phyloP scores from a whole-genome alignment of 139 green algal species.

The Ettlia oleoabundans region DNA sequence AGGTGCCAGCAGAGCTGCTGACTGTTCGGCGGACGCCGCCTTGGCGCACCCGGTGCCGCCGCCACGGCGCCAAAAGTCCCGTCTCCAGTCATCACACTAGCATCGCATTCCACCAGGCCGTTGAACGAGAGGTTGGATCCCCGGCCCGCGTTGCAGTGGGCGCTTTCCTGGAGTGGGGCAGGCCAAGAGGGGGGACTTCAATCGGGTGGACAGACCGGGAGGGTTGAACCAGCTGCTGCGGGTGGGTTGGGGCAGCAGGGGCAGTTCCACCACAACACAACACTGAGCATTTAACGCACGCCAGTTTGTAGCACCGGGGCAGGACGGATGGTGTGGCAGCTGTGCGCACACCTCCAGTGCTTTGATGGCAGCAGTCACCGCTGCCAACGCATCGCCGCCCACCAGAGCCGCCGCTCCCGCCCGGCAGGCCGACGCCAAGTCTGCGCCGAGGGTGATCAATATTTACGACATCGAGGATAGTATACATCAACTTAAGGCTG shows the following conservation, averaged over 20 bases:
- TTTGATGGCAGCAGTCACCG: slow-evolving; percentile 59
- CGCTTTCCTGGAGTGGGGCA: slow-evolving; percentile 59
- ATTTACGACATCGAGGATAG: no score
- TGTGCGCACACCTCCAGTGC: slow-evolving; percentile 59
- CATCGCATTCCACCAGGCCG: slow-evolving; percentile 86
- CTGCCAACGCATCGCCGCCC: slow-evolving; percentile 36
- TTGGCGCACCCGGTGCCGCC: slow-evolving; percentile 66
- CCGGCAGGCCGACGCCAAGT: slow-evolving; percentile 56
- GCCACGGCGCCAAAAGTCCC: slow-evolving; percentile 74
- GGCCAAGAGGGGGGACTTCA: neutral
- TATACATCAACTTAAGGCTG: no score
- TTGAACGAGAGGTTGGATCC: slow-evolving; percentile 79
- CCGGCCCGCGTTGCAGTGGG: slow-evolving; percentile 73
- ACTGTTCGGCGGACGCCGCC: no score
- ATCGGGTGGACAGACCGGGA: no score
- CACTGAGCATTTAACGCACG: neutral
- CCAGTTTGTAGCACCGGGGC: neutral
- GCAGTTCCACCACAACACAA: no score
- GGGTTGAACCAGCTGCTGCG: no score
- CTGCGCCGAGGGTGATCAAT: slow-evolving; percentile 5
- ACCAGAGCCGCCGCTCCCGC: slow-evolving; percentile 47
- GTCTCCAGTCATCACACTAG: slow-evolving; percentile 73
- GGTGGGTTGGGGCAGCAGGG: no score
- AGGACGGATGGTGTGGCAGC: neutral
- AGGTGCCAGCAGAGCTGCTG: no score